These are phyloP conservation scores for Carex littledalei DNA, from an alignment of 176 grass and related monocot genomes.

Conservation along the genomic window DNA sequence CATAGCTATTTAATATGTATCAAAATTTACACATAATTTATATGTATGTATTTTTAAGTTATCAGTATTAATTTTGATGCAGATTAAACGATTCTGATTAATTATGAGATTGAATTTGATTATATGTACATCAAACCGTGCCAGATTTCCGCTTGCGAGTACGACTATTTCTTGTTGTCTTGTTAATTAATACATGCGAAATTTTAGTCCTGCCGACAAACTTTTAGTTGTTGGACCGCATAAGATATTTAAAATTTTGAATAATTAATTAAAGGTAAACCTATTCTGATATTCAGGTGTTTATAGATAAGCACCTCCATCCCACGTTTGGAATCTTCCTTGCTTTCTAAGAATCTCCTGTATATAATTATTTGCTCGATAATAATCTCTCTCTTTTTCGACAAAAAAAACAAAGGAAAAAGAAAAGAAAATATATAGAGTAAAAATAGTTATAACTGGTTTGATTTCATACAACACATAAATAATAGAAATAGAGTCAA, in stretches of 20 bases:
- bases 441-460: too few species aligned
- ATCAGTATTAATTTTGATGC: too few species aligned
- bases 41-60: too few species aligned
- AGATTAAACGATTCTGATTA: too few species aligned
- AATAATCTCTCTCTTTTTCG: too few species aligned
- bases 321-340: background rate
- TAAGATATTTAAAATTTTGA: background rate
- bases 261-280: background rate
- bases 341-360: background rate
- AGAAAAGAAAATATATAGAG: background rate
- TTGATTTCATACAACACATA: too few species aligned
- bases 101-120: too few species aligned
- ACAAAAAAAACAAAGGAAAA: background rate
- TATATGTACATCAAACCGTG: too few species aligned
- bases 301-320: background rate
- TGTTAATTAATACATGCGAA: background rate
- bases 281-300: background rate
- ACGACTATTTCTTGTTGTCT: background rate
- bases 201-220: background rate
- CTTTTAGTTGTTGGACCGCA: background rate
- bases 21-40: too few species aligned
- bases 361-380: background rate
- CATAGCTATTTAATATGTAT: too few species aligned
- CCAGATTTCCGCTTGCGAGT: too few species aligned
- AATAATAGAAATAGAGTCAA: too few species aligned